Conservation (phyloP, 345 rosid species). For the Lumnitzera littorea region DNA sequence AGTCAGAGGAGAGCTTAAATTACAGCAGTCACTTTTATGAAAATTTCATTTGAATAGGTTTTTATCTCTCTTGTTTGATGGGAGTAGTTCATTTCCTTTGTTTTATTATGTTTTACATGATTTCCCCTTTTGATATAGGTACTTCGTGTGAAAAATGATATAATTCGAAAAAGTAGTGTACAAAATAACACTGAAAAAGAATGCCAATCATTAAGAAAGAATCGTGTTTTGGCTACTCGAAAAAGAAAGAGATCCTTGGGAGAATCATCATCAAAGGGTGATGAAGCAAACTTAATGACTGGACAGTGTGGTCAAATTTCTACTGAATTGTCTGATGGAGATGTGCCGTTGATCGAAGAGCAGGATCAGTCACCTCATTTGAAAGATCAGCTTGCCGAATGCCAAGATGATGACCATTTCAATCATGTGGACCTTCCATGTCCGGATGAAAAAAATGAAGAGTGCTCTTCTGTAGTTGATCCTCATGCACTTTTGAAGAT, state of each 20-base stretch:
- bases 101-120: not conserved
- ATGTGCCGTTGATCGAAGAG: slow-evolving; percentile 19
- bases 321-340: slow-evolving; percentile 12
- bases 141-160: slow-evolving; percentile 65
- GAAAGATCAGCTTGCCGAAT: slow-evolving; percentile 26
- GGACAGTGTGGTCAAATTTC: slow-evolving; percentile 16
- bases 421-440: slow-evolving; percentile 29
- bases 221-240: slow-evolving; percentile 25
- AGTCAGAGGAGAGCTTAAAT: too few relatives aligned
- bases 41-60: not conserved
- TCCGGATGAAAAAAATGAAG: slow-evolving; percentile 37
- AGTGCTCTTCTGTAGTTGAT: slow-evolving; percentile 29
- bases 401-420: slow-evolving; percentile 24
- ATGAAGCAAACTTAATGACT: slow-evolving; percentile 28
- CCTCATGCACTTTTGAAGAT: slow-evolving; percentile 34
- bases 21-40: too few relatives aligned
- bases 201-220: slow-evolving; percentile 19
- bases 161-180: slow-evolving; percentile 30
- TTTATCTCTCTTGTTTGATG: not conserved
- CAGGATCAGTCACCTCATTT: slow-evolving; percentile 18
- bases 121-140: slow-evolving; percentile 39
- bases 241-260: slow-evolving; percentile 51
- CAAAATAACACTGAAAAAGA: slow-evolving; percentile 29
- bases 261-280: slow-evolving; percentile 22
- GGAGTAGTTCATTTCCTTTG: not conserved